Evolutionary conservation across 306 rosid species (phyloP).

Genomic region (Adenanthera pavonina): DNA sequence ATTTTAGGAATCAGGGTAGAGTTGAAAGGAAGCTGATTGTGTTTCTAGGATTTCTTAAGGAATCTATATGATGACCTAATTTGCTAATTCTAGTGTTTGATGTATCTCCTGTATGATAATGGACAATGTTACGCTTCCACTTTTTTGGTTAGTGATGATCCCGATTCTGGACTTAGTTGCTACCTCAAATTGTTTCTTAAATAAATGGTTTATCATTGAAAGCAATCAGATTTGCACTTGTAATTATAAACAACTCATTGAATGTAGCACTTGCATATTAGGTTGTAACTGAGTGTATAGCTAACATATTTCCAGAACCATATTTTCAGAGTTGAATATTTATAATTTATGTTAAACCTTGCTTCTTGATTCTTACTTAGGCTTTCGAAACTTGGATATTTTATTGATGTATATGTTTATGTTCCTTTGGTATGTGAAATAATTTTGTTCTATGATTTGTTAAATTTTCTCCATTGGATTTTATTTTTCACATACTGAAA

Average conservation of each 20-base stretch:
- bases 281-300: not conserved
- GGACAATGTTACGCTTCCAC: not conserved
- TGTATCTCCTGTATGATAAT: not conserved
- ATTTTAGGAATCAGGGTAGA: conserved; percentile 18
- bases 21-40: conserved; percentile 25
- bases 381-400: not conserved
- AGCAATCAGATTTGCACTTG: not conserved
- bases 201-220: not conserved
- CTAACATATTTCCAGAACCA: not conserved
- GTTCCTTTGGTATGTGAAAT: not conserved
- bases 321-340: not conserved
- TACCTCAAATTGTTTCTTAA: conserved; percentile 1
- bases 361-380: not conserved
- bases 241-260: not conserved
- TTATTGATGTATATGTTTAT: not conserved
- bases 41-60: conserved; percentile 1
- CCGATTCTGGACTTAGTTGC: conserved; percentile 2
- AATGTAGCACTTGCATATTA: not conserved
- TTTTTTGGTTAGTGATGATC: conserved; percentile 13
- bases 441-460: not conserved
- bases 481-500: not conserved
- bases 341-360: conserved; percentile 15
- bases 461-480: not conserved
- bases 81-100: not conserved
- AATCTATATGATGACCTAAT: conserved; percentile 28